Conservation (phyloP, 805 yeast species). For the Ogataea salicorniae region DNA sequence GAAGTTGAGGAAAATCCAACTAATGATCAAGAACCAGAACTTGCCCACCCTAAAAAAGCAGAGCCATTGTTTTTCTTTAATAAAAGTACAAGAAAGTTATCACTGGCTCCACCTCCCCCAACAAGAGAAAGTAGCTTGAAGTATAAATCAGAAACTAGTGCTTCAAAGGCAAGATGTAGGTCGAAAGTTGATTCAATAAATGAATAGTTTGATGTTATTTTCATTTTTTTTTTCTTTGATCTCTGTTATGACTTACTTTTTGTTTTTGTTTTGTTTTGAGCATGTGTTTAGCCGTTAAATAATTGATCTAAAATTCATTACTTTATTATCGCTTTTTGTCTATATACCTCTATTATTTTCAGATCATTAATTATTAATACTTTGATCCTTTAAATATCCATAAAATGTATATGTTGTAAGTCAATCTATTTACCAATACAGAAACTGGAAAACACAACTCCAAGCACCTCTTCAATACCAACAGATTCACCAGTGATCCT, state of each 20-base stretch:
- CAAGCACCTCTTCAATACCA: slow-evolving; percentile 86
- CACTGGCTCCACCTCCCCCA: not conserved
- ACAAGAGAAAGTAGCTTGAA: too few species aligned
- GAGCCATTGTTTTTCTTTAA: not conserved
- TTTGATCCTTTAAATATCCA: not conserved
- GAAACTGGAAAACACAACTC: slow-evolving; percentile 85
- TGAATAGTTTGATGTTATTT: not conserved
- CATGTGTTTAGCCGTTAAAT: too few species aligned
- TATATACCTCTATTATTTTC: too few species aligned
- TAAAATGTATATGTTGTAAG: not conserved
- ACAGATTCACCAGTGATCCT: slow-evolving; percentile 86
- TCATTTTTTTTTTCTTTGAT: not conserved
- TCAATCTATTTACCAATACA: slow-evolving; percentile 77
- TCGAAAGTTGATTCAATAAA: too few species aligned
- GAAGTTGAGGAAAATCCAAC: not conserved
- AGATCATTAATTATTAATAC: not conserved
- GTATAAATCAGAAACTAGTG: too few species aligned
- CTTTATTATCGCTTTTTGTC: too few species aligned
- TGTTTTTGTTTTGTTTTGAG: not conserved
- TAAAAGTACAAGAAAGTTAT: not conserved
- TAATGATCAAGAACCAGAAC: not conserved
- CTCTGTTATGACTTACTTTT: too few species aligned
- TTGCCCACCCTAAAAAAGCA: not conserved
- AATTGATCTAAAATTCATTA: too few species aligned
- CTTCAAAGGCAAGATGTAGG: too few species aligned